Percentiles rank a stretch among this genome's conserved stretches.
Evolutionary conservation across 441 rosid genomes (phyloP).

Genomic region (Viola pubescens): DNA sequence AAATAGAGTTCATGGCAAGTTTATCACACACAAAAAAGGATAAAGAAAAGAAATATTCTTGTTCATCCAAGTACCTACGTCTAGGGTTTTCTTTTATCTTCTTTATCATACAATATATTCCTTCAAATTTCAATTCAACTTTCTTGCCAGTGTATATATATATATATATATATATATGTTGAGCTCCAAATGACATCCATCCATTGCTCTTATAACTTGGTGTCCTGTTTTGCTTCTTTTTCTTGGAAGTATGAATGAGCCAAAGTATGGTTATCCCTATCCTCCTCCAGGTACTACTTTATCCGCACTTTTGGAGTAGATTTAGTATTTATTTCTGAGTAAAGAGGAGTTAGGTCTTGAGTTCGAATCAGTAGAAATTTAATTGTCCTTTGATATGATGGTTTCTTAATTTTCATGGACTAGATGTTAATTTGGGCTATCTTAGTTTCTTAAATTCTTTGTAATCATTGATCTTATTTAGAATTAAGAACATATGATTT

Average conservation of each 20-base stretch:
- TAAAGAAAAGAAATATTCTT: constrained; percentile 8
- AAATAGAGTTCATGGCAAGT: neutral
- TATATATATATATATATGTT: neutral
- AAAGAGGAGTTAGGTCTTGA: too few relatives aligned
- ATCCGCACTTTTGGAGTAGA: neutral
- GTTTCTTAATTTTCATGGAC: too few relatives aligned
- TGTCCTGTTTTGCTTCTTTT: neutral
- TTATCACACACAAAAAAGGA: neutral
- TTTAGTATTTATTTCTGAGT: neutral
- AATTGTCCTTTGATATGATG: too few relatives aligned
- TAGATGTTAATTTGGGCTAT: too few relatives aligned
- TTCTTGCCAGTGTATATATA: neutral
- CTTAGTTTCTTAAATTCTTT: too few relatives aligned
- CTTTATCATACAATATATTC: constrained; percentile 11
- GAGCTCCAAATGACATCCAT: neutral
- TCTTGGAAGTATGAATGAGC: constrained; percentile 33
- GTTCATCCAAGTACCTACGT: constrained; percentile 1
- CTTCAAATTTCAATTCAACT: neutral
- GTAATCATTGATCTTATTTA: too few relatives aligned
- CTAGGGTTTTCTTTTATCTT: neutral
- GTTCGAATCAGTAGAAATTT: too few relatives aligned
- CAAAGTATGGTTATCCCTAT: constrained; percentile 48
- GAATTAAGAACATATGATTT: too few relatives aligned
- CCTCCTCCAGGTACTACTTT: constrained; percentile 37
- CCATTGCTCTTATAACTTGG: neutral